phyloP scores from a whole-genome alignment of 805 yeast genomes.

The Ogataea angusta region DNA sequence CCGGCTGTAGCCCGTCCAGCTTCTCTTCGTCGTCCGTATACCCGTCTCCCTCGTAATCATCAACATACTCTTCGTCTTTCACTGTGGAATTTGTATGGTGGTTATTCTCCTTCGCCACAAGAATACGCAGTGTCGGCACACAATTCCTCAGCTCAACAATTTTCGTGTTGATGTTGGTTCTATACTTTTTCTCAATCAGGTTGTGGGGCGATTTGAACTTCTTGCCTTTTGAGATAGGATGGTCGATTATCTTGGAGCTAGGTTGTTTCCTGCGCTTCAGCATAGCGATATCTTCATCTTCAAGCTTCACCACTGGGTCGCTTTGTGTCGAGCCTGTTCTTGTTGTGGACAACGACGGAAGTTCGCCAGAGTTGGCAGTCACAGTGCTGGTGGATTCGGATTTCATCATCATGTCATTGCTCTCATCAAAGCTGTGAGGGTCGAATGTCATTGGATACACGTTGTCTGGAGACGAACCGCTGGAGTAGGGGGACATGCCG shows the following conservation, averaged over 20 bases:
- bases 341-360: slow-evolving; percentile 14
- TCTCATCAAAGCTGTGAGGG: slow-evolving; percentile 2
- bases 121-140: slow-evolving; percentile 68
- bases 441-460: slow-evolving; percentile 24
- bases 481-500: slow-evolving; percentile 34
- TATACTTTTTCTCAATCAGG: slow-evolving; percentile 76
- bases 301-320: slow-evolving; percentile 1
- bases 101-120: slow-evolving; percentile 36
- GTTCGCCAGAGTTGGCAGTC: slow-evolving; percentile 14
- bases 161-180: slow-evolving; percentile 76
- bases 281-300: slow-evolving; percentile 3
- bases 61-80: slow-evolving; percentile 43
- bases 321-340: slow-evolving; percentile 12
- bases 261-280: slow-evolving; percentile 4
- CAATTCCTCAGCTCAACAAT: slow-evolving; percentile 70
- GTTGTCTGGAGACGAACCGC: slow-evolving; percentile 38
- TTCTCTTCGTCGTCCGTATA: slow-evolving; percentile 51
- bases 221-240: slow-evolving; percentile 23
- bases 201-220: slow-evolving; percentile 69
- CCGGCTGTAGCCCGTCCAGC: slow-evolving; percentile 74
- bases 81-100: slow-evolving; percentile 33
- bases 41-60: slow-evolving; percentile 51
- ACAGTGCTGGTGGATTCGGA: slow-evolving; percentile 30
- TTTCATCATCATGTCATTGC: slow-evolving; percentile 20
- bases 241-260: not conserved